Evolutionary conservation across 768 basidiomycete genomes (phyloP).

Genomic region (Tephrocybe sp.): DNA sequence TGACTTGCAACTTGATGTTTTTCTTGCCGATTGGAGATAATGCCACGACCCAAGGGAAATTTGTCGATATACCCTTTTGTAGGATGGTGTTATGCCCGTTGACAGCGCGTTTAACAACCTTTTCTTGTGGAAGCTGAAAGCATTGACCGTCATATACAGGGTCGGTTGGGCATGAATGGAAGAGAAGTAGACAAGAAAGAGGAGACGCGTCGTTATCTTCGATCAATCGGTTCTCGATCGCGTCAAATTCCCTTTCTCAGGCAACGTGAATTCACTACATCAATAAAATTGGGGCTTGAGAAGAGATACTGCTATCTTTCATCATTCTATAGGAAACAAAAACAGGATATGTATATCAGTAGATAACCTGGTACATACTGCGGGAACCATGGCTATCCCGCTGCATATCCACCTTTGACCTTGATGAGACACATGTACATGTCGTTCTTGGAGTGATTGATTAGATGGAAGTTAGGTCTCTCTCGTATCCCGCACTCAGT

Average conservation of each 20-base stretch:
- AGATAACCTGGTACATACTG: too few species aligned
- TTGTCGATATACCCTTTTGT: not conserved
- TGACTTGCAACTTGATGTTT: not conserved
- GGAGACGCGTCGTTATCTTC: slow-evolving; percentile 1
- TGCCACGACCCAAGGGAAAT: not conserved
- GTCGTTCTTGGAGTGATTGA: too few species aligned
- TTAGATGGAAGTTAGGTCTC: too few species aligned
- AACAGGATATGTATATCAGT: too few species aligned
- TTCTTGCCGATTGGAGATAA: slow-evolving; percentile 1
- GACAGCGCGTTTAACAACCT: not conserved
- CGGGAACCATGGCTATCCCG: too few species aligned
- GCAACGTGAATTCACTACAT: too few species aligned
- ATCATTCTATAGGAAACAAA: too few species aligned
- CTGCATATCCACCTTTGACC: too few species aligned
- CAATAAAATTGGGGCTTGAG: too few species aligned
- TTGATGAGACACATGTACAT: too few species aligned
- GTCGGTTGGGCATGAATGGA: not conserved
- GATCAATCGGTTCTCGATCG: slow-evolving; percentile 5
- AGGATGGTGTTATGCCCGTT: not conserved
- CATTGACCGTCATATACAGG: not conserved
- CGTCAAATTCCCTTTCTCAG: slow-evolving; percentile 5
- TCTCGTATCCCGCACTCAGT: not conserved
- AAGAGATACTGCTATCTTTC: too few species aligned
- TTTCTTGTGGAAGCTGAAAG: not conserved
- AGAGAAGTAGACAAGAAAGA: not conserved